Evolutionary conservation across 139 green algal genomes (phyloP), one percentile per base, ranked within the genome.

Genomic region (Deuterostichococcus epilithicus): DNA sequence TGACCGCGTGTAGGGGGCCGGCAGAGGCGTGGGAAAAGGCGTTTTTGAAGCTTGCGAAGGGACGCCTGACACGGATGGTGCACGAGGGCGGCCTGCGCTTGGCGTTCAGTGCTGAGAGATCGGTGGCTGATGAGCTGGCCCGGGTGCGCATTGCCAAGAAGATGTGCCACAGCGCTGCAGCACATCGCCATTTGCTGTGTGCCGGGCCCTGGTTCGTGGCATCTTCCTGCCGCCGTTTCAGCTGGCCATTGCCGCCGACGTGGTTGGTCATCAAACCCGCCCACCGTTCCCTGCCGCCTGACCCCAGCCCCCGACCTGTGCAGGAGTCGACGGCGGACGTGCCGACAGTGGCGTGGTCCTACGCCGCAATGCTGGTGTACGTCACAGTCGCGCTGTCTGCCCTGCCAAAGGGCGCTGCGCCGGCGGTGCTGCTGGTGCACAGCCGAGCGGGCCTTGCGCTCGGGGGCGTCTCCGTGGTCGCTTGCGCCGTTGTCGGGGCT

Each of bases 311-410:
- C 18, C 15, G 45, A n/a, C 59, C 59, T 32, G 23, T 67, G 63
- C 52, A 63, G 52, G 52, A 63, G 52, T 63, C 52, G 3, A 70
- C 34, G 2, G 71, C 81, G 42, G 91, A 95, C n/a, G 86, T 76
- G 6, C 37, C 33, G 32, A 94, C 91, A 1, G 89, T 97, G 32
- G 88, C 88, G 3, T 37, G 87, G 1, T 97, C 90, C 1, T 97
- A 97, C 74, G 25, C 88, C 0, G 89, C 88, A n/a, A 97, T 97
- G 93, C 84, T 97, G 70, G 37, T 83, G 0, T 97, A 97, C 87
- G 92, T 97, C 35, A 84, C 90, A 0, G 45, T 88, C 1, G 90
- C 91, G 18, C 82, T 97, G 44, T 85, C 82, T 26, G 73, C 77
- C 28, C 74, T 92, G 63, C 88, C 89, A 0, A 72, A 47, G 22